Base-by-base conservation (phyloP, 768 basidiomycete species). In the Russula abietina region DNA sequence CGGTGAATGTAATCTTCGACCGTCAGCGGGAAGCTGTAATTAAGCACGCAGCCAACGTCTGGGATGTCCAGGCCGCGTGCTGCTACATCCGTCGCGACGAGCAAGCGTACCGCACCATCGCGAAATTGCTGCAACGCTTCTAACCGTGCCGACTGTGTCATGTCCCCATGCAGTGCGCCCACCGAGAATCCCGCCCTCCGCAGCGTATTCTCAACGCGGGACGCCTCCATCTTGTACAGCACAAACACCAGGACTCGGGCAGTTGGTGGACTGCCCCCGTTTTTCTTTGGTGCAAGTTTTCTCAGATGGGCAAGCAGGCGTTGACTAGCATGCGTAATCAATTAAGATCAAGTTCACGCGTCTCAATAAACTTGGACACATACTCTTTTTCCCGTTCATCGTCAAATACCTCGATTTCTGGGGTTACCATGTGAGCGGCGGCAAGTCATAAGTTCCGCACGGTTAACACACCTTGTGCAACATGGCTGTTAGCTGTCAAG, bases 81-180 rank as follows among this genome's bases (percentile, higher is more conserved):
- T 7, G 97, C 97, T 10, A 99, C 97, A 72, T 99, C 97, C 26
- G 93, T 99, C 10, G 97, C 97, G 55, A 99, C 96, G 65, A 98
- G 79, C 30, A 98, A 71, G 46, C 86, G 84, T 8, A 85, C 88
- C 55, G 78, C 81, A 2, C 95, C 96, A 36, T 79, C 83, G 73
- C 93, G 87, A 78, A 99, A 99, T 57, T 82, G 84, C 43, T 93
- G 88, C 24, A 98, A 77, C 12, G 93, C 87, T 50, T 89, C 87
- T 77, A 93, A 85, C 5, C 97, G 83, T 53, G 88, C 87, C 22
- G 76, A 77, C 73, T 98, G 96, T 12, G 87, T 81, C 84, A 98
- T 81, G 75, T 98, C 95, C 1, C 95, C 95, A 68, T 96, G 95
- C 46, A 97, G 77, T 3, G 88, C 88, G 7, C 83, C 87, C 17